Base-by-base conservation (phyloP, 805 yeast species). In the Brettanomyces sp. region DNA sequence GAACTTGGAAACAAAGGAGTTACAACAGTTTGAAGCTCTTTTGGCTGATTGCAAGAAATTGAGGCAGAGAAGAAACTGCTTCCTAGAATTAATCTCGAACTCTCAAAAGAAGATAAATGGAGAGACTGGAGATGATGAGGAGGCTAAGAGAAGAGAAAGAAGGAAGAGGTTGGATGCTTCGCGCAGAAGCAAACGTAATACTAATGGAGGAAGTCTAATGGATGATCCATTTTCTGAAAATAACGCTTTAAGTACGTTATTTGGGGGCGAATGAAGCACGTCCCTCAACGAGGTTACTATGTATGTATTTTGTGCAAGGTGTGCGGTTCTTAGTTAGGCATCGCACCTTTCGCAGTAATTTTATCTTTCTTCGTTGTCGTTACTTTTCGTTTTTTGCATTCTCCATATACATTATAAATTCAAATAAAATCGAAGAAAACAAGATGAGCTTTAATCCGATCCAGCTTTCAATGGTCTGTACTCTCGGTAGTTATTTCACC, bases 41-140 rank as follows among this genome's bases (percentile, higher is more conserved):
- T 64, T 90, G 41, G 75, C 78, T 43, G 74, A 73, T 43, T 80
- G 87, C n/a, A 76, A 80, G 59, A 73, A 80, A 41, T 67, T 83
- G 53, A 76, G 89, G 51, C 93, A 85, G 55, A 95, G 88, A 66
- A 73, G 95, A 51, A 79, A 84, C 23, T 80, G 88, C 24, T 74
- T 90, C 64, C 64, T 87, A 49, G 93, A 85, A 49, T 79, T 87
- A 59, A 71, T 90, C n/a, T 52, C 53, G 32, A 49, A 76, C 46
- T 77, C 84, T 21, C 79, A 79, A 50, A 77, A 70, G 53, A 64
- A 64, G 36, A 18, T n/a, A 18, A 70, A 66, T 7, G 70, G 65
- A 24, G 72, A 67, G 22, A 41, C 38, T 18, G 53, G 36, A 22
- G 51, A 70, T 64, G 43, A 22, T 35, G 41, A 46, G 22, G 49